These are phyloP conservation scores for Aspergillus puulaauensis DNA, from an alignment of 2,329 filamentous ascomycete species.

Conservation along the genomic window DNA sequence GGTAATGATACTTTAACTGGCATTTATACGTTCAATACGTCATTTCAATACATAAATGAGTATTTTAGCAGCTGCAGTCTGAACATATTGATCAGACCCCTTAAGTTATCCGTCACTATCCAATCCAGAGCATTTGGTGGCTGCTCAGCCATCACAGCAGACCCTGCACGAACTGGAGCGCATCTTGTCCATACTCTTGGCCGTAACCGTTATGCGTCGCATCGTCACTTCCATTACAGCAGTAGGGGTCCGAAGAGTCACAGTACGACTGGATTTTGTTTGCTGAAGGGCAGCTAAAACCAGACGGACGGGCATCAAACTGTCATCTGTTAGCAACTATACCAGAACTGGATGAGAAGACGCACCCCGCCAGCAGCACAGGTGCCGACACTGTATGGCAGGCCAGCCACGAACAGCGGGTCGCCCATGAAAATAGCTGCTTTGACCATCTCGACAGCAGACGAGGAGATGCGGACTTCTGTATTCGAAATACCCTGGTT, in stretches of 20 bases:
- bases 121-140: too few relatives aligned
- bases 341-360: conserved; percentile 13
- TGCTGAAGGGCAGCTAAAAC: conserved; percentile 58
- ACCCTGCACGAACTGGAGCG: conserved; percentile 55
- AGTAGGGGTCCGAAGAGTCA: conserved; percentile 64
- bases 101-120: too few relatives aligned
- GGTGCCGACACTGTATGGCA: conserved; percentile 62
- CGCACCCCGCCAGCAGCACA: conserved; percentile 60
- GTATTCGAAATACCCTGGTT: conserved; percentile 49
- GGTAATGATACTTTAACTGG: too few relatives aligned
- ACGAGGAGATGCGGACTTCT: conserved; percentile 44
- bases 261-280: conserved; percentile 65
- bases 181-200: conserved; percentile 59
- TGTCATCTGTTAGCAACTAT: conserved; percentile 25
- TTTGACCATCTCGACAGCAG: conserved; percentile 57
- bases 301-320: conserved; percentile 61
- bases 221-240: conserved; percentile 63
- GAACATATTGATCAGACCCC: too few relatives aligned
- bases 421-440: conserved; percentile 66
- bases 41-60: too few relatives aligned
- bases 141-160: too few relatives aligned
- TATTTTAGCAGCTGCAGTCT: too few relatives aligned
- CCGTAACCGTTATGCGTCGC: conserved; percentile 64
- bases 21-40: too few relatives aligned
- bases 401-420: conserved; percentile 56